Percentiles rank a stretch among this genome's conserved stretches.
Evolutionary conservation across 177 flowering plant genomes (phyloP).

Genomic region (Telopea speciosissima): DNA sequence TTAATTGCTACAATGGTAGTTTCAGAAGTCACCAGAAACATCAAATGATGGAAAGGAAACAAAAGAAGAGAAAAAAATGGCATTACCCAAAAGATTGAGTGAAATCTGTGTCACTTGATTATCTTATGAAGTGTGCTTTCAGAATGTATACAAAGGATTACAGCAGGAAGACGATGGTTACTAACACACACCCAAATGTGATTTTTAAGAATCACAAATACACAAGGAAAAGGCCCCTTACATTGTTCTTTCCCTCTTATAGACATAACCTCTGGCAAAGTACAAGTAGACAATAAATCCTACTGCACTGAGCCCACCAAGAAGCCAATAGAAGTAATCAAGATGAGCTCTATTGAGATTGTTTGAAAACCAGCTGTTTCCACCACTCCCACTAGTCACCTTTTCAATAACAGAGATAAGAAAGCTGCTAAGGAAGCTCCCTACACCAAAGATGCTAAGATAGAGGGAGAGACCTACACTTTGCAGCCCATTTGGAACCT

Average conservation of each 20-base stretch:
- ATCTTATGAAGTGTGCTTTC: no score
- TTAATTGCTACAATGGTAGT: no score
- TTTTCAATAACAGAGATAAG: conserved; percentile 1
- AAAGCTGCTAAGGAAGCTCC: conserved; percentile 3
- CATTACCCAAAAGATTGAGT: no score
- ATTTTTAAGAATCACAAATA: no score
- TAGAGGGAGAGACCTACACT: neutral
- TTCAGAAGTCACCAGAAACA: no score
- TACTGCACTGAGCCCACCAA: conserved; percentile 2
- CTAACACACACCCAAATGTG: no score
- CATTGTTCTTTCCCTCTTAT: neutral
- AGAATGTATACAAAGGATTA: no score
- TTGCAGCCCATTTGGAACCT: neutral
- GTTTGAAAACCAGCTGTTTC: neutral
- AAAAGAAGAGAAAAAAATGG: no score
- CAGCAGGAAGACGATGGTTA: no score
- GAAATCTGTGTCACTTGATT: no score
- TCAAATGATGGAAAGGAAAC: no score
- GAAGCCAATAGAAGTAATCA: conserved; percentile 1
- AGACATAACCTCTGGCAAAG: neutral
- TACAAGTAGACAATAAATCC: neutral
- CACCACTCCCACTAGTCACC: neutral
- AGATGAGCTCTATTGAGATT: neutral
- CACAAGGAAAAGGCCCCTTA: neutral
- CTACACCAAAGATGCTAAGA: conserved; percentile 1